Evolutionary conservation across 495 filamentous ascomycete genomes (phyloP).

Genomic region (Penicillium angulare): DNA sequence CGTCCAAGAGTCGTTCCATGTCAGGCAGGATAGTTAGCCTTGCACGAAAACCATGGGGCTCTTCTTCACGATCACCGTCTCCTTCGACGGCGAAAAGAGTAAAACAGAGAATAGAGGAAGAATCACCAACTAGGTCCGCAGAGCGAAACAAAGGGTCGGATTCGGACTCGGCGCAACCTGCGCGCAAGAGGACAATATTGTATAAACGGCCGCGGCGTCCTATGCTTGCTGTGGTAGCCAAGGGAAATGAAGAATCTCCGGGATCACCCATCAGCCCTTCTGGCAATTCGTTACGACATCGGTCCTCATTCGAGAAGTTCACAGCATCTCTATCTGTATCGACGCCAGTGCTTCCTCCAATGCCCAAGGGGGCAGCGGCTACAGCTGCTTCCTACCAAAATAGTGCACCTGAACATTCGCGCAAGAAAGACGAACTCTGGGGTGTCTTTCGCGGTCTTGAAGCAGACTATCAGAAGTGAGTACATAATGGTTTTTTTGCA

Average conservation of each 20-base stretch:
- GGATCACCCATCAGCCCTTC: constrained; percentile 45
- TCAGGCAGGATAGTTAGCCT: constrained; percentile 66
- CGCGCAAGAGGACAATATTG: constrained; percentile 39
- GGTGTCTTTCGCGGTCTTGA: constrained; percentile 78
- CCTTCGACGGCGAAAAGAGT: constrained; percentile 43
- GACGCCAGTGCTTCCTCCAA: constrained; percentile 48
- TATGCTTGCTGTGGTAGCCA: constrained; percentile 47
- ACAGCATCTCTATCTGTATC: constrained; percentile 45
- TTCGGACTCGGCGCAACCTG: constrained; percentile 23
- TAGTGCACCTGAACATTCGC: constrained; percentile 41
- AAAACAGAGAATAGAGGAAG: constrained; percentile 33
- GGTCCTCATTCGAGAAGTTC: constrained; percentile 59
- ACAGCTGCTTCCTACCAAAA: constrained; percentile 34
- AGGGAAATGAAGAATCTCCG: constrained; percentile 43
- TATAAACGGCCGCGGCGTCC: constrained; percentile 51
- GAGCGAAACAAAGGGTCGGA: constrained; percentile 25
- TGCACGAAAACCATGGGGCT: constrained; percentile 67
- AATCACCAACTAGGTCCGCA: constrained; percentile 32
- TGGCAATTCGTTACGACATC: constrained; percentile 54
- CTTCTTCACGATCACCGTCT: constrained; percentile 61
- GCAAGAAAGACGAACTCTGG: constrained; percentile 87
- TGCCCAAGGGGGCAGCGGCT: constrained; percentile 43
- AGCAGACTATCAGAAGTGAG: constrained; percentile 72
- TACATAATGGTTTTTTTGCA: constrained; percentile 9
- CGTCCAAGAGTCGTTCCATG: constrained; percentile 50